Evolutionary conservation across 108 stramenopile genomes (phyloP).

Genomic region (Cyclotella sp.): DNA sequence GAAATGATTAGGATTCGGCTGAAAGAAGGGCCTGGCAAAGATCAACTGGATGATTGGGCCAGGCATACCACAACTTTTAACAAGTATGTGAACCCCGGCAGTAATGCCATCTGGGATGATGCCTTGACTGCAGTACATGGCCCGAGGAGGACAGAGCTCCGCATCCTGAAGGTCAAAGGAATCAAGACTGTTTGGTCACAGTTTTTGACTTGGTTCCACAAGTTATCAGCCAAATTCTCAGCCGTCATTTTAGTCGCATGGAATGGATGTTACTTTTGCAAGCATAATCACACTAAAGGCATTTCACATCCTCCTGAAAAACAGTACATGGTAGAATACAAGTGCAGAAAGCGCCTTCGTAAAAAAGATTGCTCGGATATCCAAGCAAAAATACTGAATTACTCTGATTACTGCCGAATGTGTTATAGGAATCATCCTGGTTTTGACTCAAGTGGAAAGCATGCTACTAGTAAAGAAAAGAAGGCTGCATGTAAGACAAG

Average conservation of each 20-base stretch:
- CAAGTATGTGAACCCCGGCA: conserved; percentile 6
- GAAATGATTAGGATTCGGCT: too few species aligned
- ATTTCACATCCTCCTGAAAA: too few species aligned
- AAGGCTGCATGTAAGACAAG: background rate
- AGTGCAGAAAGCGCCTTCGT: conserved; percentile 10
- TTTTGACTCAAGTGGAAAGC: background rate
- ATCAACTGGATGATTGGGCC: background rate
- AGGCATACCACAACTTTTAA: background rate
- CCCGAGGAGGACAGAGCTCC: background rate
- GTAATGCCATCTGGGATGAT: conserved; percentile 9
- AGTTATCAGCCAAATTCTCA: background rate
- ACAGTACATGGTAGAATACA: conserved; percentile 4
- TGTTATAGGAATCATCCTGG: conserved; percentile 11
- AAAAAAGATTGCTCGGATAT: background rate
- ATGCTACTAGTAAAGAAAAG: background rate
- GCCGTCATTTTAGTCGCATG: conserved; percentile 21
- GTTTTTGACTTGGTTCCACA: conserved; percentile 2
- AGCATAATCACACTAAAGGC: too few species aligned
- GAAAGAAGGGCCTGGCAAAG: too few species aligned
- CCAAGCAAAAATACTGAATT: background rate
- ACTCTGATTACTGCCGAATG: conserved; percentile 1
- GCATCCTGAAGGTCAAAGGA: background rate
- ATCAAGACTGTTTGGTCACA: background rate
- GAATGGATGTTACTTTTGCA: too few species aligned
- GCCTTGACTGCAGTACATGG: conserved; percentile 7